Evolutionary conservation across 2,329 filamentous ascomycete genomes (phyloP), one percentile per base, ranked within the genome.

Genomic region (Pseudocercospora vitis): DNA sequence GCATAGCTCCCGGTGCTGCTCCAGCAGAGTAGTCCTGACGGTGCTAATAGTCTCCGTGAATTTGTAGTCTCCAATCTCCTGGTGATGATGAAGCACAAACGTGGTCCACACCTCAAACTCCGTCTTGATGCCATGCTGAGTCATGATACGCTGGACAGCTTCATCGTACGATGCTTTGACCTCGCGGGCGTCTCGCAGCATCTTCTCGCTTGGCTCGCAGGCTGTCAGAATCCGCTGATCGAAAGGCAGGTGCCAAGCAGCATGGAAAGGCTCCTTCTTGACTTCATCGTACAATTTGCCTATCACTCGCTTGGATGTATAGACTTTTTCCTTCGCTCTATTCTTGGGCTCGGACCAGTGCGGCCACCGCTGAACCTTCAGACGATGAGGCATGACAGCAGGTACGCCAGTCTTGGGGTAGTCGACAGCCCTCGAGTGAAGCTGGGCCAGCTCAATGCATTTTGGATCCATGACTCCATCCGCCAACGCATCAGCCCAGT

Each of bases 81-180:
- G 79, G 7, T 88, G 87, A 65, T 87, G 89, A 1, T 81, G 80
- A 53, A 97, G 77, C 2, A 91, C 83, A 69, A 96, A 97, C 0
- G 89, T 86, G 0, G 90, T 87, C 84, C 87, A 96, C 8, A 95
- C 81, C 70, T 99, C 94, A 61, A 96, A 96, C 65, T 99, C 94
- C 0, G 88, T 95, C 14, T 76, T 73, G 52, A 97, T 87, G 37
- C 87, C 87, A 61, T 91, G 84, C 64, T 96, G 91, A 1, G 84
- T 86, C 84, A 97, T 91, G 51, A 96, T 78, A 0, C 91, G 82
- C 9, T 81, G 82, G 64, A 97, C 79, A 0, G 84, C 81, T 12
- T 80, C 79, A 65, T 99, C 94, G 61, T 97, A 96, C 24, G 86
- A 76, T 0, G 65, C 67, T 71, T 99, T 99, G 64, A 96, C 74